These are phyloP conservation scores for Allium cepa DNA, from an alignment of 106 monocot species.

Conservation along the genomic window DNA sequence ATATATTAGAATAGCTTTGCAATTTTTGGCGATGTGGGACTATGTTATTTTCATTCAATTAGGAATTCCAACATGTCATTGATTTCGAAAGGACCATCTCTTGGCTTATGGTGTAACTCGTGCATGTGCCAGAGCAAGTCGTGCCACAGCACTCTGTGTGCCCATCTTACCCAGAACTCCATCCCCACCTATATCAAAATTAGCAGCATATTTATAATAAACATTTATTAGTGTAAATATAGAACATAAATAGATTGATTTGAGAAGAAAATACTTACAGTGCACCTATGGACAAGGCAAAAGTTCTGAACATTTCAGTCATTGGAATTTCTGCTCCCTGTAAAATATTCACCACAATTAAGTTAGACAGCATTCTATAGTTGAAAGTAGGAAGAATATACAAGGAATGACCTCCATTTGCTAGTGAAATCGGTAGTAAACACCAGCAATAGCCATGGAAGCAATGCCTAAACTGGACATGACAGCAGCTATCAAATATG, in stretches of 20 bases:
- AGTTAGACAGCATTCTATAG: not conserved
- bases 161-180: constrained; percentile 96
- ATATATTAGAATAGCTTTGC: too few relatives aligned
- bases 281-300: constrained; percentile 75
- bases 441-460: constrained; percentile 76
- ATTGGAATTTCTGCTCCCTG: constrained; percentile 78
- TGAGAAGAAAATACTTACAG: too few relatives aligned
- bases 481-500: constrained; percentile 73
- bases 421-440: constrained; percentile 83
- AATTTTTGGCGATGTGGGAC: too few relatives aligned
- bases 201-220: not conserved
- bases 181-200: constrained; percentile 60
- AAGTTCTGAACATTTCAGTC: constrained; percentile 82
- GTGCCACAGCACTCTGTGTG: constrained; percentile 83
- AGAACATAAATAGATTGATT: constrained; percentile 1
- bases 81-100: constrained; percentile 85
- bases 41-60: too few relatives aligned
- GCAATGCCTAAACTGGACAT: constrained; percentile 73
- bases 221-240: not conserved
- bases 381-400: not conserved
- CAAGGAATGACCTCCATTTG: constrained; percentile 60
- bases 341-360: not conserved
- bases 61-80: too few relatives aligned
- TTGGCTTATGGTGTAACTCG: constrained; percentile 85
- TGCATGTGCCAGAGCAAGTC: constrained; percentile 94